Conservation (phyloP, 345 rosid genomes). For the Eucalyptus cloeziana region DNA sequence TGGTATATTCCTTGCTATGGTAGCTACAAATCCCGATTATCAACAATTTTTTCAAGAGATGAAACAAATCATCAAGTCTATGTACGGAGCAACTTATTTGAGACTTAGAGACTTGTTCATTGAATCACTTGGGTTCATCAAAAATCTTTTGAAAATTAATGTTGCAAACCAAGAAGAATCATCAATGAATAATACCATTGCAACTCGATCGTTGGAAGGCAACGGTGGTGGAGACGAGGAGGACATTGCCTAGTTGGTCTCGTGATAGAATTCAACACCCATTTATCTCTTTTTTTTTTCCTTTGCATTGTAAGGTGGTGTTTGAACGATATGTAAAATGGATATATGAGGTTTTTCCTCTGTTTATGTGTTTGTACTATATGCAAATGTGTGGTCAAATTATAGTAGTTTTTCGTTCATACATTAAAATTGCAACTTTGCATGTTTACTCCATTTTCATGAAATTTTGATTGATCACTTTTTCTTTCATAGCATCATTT, state of each 20-base stretch:
- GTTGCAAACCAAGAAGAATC: background rate
- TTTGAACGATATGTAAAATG: background rate
- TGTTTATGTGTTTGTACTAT: background rate
- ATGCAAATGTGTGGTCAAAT: background rate
- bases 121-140: background rate
- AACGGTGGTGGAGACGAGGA: background rate
- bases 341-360: background rate
- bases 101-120: background rate
- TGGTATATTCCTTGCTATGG: background rate
- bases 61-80: background rate
- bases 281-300: background rate
- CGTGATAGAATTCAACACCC: background rate
- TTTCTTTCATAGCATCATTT: background rate
- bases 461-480: background rate
- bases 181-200: background rate
- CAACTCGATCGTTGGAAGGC: rapidly evolving
- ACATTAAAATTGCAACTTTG: background rate
- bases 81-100: background rate
- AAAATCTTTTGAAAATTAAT: background rate
- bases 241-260: background rate
- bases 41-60: background rate
- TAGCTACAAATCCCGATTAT: background rate
- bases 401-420: background rate
- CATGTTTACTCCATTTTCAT: background rate
- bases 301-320: background rate